Percentiles rank a stretch among this genome's conserved stretches.
Evolutionary conservation across 139 green algal genomes (phyloP).

Genomic region (Penium margaritaceum): DNA sequence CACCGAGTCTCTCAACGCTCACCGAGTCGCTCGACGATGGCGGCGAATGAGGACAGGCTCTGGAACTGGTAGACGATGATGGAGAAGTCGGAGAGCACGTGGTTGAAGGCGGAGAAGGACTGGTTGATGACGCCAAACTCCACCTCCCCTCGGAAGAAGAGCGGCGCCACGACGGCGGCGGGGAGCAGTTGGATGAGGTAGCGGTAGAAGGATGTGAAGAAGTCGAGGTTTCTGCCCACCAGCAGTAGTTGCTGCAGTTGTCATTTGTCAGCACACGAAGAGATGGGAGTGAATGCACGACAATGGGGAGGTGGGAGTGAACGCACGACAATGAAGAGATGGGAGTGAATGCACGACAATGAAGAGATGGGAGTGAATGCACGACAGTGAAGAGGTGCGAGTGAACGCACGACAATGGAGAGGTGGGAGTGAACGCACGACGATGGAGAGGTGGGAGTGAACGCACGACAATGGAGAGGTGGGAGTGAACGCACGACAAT

Average conservation of each 20-base stretch:
- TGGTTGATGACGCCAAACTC: constrained; percentile 98
- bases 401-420: too few relatives aligned
- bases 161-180: constrained; percentile 87
- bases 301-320: too few relatives aligned
- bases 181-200: constrained; percentile 88
- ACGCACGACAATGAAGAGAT: too few relatives aligned
- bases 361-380: too few relatives aligned
- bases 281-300: too few relatives aligned
- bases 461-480: too few relatives aligned
- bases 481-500: too few relatives aligned
- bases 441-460: too few relatives aligned
- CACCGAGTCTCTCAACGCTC: too few relatives aligned
- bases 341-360: too few relatives aligned
- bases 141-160: constrained; percentile 92
- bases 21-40: constrained; percentile 61
- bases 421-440: too few relatives aligned
- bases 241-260: constrained; percentile 63
- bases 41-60: constrained; percentile 77
- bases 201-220: constrained; percentile 93
- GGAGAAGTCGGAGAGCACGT: constrained; percentile 88
- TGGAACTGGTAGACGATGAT: constrained; percentile 95
- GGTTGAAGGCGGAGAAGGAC: constrained; percentile 85
- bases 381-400: too few relatives aligned
- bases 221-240: constrained; percentile 81
- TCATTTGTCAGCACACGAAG: constrained; percentile 32